Percentiles rank a stretch among this genome's conserved stretches.
Evolutionary conservation across 495 filamentous ascomycete genomes (phyloP).

Genomic region (Bryoglossum gracile): DNA sequence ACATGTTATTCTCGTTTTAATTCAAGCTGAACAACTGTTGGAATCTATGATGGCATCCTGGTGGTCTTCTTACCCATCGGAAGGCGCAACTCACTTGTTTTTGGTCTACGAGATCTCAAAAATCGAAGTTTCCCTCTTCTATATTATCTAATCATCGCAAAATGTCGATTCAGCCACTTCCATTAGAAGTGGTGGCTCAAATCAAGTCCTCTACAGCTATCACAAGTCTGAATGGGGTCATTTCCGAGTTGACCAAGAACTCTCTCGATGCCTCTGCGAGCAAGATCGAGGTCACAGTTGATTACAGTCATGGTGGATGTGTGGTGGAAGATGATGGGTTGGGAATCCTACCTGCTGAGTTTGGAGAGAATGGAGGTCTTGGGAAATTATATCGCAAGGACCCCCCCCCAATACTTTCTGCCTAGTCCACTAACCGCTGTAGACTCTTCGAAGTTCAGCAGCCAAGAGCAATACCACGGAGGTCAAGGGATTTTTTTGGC

Average conservation of each 20-base stretch:
- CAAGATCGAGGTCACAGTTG: slow-evolving; percentile 63
- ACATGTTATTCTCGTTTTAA: too few relatives aligned
- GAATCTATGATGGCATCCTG: not conserved
- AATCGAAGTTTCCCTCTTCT: not conserved
- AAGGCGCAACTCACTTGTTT: not conserved
- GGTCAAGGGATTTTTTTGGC: slow-evolving; percentile 68
- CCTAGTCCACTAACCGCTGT: not conserved
- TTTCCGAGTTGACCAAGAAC: slow-evolving; percentile 75
- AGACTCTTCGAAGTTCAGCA: slow-evolving; percentile 74
- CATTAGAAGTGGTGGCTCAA: slow-evolving; percentile 69
- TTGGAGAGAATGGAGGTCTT: slow-evolving; percentile 60
- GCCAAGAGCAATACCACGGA: slow-evolving; percentile 48
- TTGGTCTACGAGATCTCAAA: not conserved
- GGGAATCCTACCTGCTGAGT: slow-evolving; percentile 70
- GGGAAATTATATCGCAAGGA: slow-evolving; percentile 66
- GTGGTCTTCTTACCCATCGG: not conserved
- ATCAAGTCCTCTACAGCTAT: slow-evolving; percentile 81
- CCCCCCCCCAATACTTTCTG: not conserved
- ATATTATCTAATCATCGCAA: not conserved
- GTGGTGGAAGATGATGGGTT: slow-evolving; percentile 81
- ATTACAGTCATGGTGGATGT: slow-evolving; percentile 72
- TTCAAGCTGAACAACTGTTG: too few relatives aligned
- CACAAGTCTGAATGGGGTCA: slow-evolving; percentile 63
- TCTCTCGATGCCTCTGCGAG: slow-evolving; percentile 73
- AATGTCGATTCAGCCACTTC: slow-evolving; percentile 60